Evolutionary conservation across 345 rosid genomes (phyloP), one percentile per base, ranked within the genome.

Genomic region (Citrus sp.): DNA sequence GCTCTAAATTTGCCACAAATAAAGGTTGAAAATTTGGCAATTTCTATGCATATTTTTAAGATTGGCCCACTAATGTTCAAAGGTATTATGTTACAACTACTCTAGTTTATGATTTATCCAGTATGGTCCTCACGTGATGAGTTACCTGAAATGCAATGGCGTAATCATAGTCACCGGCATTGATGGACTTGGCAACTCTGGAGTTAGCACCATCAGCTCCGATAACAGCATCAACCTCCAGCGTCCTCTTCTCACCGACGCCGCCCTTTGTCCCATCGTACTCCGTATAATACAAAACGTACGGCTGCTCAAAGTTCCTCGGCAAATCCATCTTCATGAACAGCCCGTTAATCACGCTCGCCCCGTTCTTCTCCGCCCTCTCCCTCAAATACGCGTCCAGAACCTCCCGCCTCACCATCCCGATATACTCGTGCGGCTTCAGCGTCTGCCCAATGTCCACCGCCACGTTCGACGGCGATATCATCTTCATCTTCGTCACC

Each of bases 191-290:
- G 16, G 99, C 99, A 40, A 95, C 98, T 61, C 94, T 86, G 21
- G 99, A 95, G 79, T 95, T 95, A 38, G 99, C 99, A 32, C 98
- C 98, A 78, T 95, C 99, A 61, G 99, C 98, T 24, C 98, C 98
- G 22, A 93, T 89, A 2, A 95, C 97, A 1, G 97, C 98, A 79
- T 95, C 98, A 16, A 95, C 99, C 84, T 93, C 96, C 86, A 95
- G 16, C 0, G 92, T 91, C 78, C 82, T 87, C 97, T 91, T 95
- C 79, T 61, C 81, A 4, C 99, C 99, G 0, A 87, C 81, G 14
- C 85, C 89, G 1, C 96, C 98, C 8, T 78, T 86, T 63, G 70
- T 81, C 2, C 97, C 98, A 66, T 91, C 92, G 61, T 92, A 95
- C 91, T 93, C 98, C 0, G 96, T 91, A 24, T 86, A 95, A 81